Evolutionary conservation across 305 asterid genomes (phyloP).

Genomic region (Solanum hybrid): DNA sequence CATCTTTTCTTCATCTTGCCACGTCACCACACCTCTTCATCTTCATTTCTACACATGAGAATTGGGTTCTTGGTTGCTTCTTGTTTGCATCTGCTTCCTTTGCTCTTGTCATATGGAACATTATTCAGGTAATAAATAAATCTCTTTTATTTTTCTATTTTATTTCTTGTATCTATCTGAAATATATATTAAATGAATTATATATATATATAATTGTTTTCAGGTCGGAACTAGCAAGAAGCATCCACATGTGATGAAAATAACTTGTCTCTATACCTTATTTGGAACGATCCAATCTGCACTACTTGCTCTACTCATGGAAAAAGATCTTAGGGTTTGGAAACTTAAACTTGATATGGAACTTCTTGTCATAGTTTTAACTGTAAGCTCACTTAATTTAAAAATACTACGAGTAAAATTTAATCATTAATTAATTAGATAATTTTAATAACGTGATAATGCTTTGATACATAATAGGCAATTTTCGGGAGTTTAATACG

Average conservation of each 20-base stretch:
- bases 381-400: slow-evolving; percentile 22
- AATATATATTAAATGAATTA: background rate
- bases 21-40: slow-evolving; percentile 29
- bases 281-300: slow-evolving; percentile 52
- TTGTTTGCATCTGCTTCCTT: slow-evolving; percentile 59
- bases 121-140: slow-evolving; percentile 38
- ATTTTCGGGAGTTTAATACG: slow-evolving; percentile 47
- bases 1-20: slow-evolving; percentile 12
- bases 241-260: slow-evolving; percentile 57
- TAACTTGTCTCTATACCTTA: slow-evolving; percentile 45
- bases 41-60: slow-evolving; percentile 31
- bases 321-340: slow-evolving; percentile 46
- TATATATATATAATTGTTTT: background rate
- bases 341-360: slow-evolving; percentile 35
- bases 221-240: slow-evolving; percentile 56
- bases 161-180: background rate
- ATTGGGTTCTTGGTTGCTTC: slow-evolving; percentile 65
- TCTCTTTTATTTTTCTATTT: too few relatives aligned
- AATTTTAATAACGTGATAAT: background rate
- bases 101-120: slow-evolving; percentile 47
- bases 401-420: too few relatives aligned
- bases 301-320: slow-evolving; percentile 27
- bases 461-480: slow-evolving; percentile 26
- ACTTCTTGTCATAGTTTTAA: slow-evolving; percentile 44
- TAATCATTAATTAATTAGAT: background rate